A percentile compares a stretch with the other conserved stretches of the same genome.
These are phyloP conservation scores for Margaritispora aquatica DNA, from an alignment of 495 filamentous ascomycete species.

Conservation along the genomic window DNA sequence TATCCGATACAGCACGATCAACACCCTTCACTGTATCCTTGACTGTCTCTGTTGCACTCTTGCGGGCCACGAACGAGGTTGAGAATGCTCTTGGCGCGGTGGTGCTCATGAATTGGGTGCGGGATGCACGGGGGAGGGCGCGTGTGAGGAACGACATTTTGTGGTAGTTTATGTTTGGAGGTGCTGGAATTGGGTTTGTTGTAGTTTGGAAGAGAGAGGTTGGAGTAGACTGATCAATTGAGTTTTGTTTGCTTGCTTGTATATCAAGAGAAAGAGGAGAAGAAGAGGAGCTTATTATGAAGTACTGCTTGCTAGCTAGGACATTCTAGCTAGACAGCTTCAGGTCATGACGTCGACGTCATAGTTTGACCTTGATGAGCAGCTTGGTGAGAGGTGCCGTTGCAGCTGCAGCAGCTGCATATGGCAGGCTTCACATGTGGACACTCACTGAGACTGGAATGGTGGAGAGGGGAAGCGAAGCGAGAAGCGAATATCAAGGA, in stretches of 20 bases:
- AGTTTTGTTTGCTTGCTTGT: neutral
- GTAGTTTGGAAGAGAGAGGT: neutral
- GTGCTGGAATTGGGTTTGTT: neutral
- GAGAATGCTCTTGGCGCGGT: conserved; percentile 35
- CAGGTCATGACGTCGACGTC: neutral
- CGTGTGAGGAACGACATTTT: conserved; percentile 45
- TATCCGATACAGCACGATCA: conserved; percentile 45
- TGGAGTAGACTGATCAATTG: neutral
- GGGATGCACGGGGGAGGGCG: conserved; percentile 17
- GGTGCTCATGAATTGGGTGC: conserved; percentile 25
- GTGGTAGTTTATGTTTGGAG: neutral
- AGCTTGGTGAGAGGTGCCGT: no score
- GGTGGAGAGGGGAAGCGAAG: no score
- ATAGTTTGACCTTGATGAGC: neutral
- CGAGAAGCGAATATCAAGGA: neutral
- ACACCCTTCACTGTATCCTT: conserved; percentile 46
- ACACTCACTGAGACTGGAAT: no score
- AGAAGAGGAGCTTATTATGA: neutral
- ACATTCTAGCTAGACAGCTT: no score
- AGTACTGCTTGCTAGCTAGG: neutral
- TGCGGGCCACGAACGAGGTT: conserved; percentile 27
- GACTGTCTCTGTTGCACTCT: conserved; percentile 38
- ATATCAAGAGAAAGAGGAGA: neutral
- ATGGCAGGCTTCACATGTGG: no score
- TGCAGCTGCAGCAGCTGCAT: no score